These are phyloP conservation scores for Leishmania tarentolae DNA, from an alignment of 208 protist species.

Conservation along the genomic window DNA sequence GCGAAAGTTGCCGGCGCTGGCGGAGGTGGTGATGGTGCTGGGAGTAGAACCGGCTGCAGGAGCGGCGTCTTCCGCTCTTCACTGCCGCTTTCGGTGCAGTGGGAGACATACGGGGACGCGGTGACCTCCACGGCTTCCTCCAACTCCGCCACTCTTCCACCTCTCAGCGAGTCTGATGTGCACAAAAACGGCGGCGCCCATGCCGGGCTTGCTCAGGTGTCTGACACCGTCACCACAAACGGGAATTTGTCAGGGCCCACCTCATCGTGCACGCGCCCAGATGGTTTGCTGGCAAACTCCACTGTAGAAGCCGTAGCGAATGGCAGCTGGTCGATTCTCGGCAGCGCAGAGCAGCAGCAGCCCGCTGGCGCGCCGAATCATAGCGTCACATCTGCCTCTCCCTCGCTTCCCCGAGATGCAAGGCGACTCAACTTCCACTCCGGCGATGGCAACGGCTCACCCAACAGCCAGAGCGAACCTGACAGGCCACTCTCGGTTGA, in stretches of 20 bases:
- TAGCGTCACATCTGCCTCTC: constrained; percentile 4
- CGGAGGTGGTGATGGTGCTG: not conserved
- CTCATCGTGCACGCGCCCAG: not conserved
- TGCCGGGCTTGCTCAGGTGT: not conserved
- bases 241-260: not conserved
- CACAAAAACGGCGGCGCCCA: not conserved
- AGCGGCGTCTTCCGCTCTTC: not conserved
- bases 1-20: not conserved
- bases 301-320: not conserved
- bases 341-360: constrained; percentile 4
- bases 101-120: not conserved
- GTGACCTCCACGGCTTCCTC: not conserved
- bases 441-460: not conserved
- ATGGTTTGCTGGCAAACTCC: not conserved
- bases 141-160: not conserved
- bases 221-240: not conserved
- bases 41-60: not conserved
- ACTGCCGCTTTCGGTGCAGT: not conserved
- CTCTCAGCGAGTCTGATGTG: not conserved
- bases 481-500: not conserved
- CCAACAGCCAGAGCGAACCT: not conserved
- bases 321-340: not conserved
- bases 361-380: not conserved
- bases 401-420: constrained; percentile 6
- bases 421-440: not conserved